Conservation (phyloP, 2,329 filamentous ascomycete species). For the Penicillium freii region DNA sequence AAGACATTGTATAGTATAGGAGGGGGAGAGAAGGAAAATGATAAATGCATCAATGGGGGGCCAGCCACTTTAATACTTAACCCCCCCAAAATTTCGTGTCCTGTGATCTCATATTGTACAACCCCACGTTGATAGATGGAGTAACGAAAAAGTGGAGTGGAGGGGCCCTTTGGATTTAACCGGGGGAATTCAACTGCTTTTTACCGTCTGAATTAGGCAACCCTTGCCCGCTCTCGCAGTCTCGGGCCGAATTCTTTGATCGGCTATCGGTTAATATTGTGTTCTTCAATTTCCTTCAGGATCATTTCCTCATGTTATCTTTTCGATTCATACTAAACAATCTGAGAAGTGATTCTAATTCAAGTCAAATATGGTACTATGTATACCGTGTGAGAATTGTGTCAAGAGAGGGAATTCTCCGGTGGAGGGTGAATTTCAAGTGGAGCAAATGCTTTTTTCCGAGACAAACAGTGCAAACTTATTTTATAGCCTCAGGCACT, state of each 20-base stretch:
- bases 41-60: constrained; percentile 9
- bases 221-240: not conserved
- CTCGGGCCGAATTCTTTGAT: constrained; percentile 19
- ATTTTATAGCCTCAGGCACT: not conserved
- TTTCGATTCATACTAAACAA: not conserved
- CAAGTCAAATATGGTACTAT: not conserved
- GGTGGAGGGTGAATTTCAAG: constrained; percentile 1
- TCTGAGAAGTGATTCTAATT: not conserved
- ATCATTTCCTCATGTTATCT: not conserved
- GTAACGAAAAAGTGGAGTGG: constrained; percentile 20
- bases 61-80: constrained; percentile 10
- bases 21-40: constrained; percentile 6
- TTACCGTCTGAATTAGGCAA: constrained; percentile 7
- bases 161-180: constrained; percentile 23
- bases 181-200: constrained; percentile 18
- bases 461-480: constrained; percentile 1
- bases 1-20: constrained; percentile 26
- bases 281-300: not conserved
- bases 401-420: constrained; percentile 4
- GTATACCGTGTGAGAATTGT: not conserved
- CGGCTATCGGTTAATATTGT: constrained; percentile 22
- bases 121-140: constrained; percentile 12
- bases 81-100: not conserved
- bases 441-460: constrained; percentile 1
- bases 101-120: constrained; percentile 7